Percentiles rank a stretch among this genome's conserved stretches.
phyloP scores from a whole-genome alignment of 768 basidiomycete genomes.

The Pisolithus microcarpus region DNA sequence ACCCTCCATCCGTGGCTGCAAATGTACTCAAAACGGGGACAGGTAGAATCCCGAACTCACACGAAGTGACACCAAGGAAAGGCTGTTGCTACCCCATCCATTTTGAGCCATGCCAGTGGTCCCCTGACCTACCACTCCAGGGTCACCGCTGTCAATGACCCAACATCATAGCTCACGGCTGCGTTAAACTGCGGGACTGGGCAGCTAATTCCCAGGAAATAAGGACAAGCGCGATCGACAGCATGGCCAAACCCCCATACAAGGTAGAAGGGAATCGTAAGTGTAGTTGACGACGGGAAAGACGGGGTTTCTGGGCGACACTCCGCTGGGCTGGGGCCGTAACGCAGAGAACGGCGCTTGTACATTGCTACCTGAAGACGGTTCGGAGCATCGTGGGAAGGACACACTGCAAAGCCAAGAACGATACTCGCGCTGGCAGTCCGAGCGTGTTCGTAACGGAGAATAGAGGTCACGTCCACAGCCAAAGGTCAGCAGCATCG shows the following conservation, averaged over 20 bases:
- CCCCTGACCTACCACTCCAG: constrained; percentile 43
- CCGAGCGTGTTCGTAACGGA: constrained; percentile 65
- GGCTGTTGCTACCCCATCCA: constrained; percentile 4
- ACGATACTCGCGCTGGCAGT: constrained; percentile 68
- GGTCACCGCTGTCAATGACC: constrained; percentile 50
- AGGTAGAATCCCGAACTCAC: no score
- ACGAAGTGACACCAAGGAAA: no score
- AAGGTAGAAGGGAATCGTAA: constrained; percentile 67
- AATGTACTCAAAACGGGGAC: no score
- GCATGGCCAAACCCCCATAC: constrained; percentile 68
- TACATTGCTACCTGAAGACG: constrained; percentile 13
- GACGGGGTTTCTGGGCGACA: constrained; percentile 37
- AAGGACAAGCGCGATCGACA: constrained; percentile 71
- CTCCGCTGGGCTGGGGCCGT: constrained; percentile 33
- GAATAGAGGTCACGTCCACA: constrained; percentile 81
- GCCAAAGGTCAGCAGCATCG: constrained; percentile 62
- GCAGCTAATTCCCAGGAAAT: constrained; percentile 63
- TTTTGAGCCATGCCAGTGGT: constrained; percentile 52
- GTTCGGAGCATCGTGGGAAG: constrained; percentile 59
- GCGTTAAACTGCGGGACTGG: constrained; percentile 59
- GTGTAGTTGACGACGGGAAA: constrained; percentile 38
- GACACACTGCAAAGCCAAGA: constrained; percentile 71
- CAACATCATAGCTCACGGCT: constrained; percentile 63
- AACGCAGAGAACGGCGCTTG: constrained; percentile 46
- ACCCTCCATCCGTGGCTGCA: no score